Evolutionary conservation across 2,329 filamentous ascomycete genomes (phyloP).

Genomic region (Ophiostoma pallidulum): DNA sequence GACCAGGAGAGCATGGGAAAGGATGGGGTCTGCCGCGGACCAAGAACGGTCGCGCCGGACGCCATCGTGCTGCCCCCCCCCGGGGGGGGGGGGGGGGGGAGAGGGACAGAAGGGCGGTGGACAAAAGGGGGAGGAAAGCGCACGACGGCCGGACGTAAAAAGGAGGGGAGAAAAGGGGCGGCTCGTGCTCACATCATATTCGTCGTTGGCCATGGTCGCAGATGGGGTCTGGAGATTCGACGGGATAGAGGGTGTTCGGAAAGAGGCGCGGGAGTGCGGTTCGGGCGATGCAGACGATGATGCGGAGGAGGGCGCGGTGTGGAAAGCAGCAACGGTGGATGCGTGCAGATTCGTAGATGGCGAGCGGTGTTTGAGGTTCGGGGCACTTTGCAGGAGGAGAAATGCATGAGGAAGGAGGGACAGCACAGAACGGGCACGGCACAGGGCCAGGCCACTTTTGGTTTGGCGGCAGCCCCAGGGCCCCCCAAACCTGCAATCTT

Average conservation of each 20-base stretch:
- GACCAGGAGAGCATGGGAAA: neutral
- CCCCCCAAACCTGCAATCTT: too few species aligned
- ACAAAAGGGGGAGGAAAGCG: slow-evolving; percentile 1
- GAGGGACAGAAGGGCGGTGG: slow-evolving; percentile 5
- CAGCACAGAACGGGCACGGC: neutral
- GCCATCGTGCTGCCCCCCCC: neutral
- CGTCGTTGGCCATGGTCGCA: slow-evolving; percentile 85
- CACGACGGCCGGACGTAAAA: neutral
- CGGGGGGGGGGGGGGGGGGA: neutral
- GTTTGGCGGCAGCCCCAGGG: too few species aligned
- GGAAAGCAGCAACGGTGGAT: slow-evolving; percentile 3
- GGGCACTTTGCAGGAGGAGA: neutral
- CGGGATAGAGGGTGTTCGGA: neutral
- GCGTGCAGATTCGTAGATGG: slow-evolving; percentile 4
- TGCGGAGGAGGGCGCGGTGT: slow-evolving; percentile 4
- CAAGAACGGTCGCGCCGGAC: neutral
- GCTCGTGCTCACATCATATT: slow-evolving; percentile 80
- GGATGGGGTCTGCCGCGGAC: neutral
- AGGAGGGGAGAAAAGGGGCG: slow-evolving; percentile 2
- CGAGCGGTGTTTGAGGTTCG: neutral
- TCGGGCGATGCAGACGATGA: neutral
- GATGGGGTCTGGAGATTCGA: neutral
- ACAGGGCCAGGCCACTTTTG: too few species aligned
- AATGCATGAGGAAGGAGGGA: neutral
- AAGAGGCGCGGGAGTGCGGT: neutral